Evolutionary conservation across 176 grass and related monocot genomes (phyloP), one percentile per base, ranked within the genome.

Genomic region (Carex pumila): DNA sequence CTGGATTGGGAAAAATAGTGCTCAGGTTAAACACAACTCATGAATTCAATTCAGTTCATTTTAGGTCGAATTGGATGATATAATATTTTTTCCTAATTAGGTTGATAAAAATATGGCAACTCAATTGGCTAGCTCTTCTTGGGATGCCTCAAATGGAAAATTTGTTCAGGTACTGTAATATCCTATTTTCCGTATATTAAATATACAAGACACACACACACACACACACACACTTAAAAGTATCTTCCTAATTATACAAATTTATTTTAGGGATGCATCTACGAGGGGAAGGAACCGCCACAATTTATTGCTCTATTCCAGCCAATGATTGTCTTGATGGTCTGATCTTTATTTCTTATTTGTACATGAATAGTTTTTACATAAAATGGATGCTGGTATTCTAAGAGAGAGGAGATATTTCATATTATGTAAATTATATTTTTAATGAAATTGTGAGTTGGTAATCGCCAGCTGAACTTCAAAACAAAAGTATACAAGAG

Each of bases 291-390:
- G 67, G 96, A 99, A 61, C 89, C 91, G 39, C 89, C 89, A 11
- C 96, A 95, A 81, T 99, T 98, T 92, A 76, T 95, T 72, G 86
- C 91, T 66, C 88, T 95, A 80, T 95, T 98, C 81, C 93, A 98
- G 45, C 93, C 92, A 64, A 92, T 99, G 96, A 80, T 99, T 87
- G 83, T 99, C 69, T 84, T 99, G 69, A 95, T 95, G 96, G 93
- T 98, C 84, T 81, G 63, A 5, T 58, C 58, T 21, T 18, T 18
- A 17, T 81, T 59, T 88, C 25, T 60, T 52, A 81, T 52, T 64
- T 85, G 14, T 31, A 62, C 15, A 72, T 72, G 10, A 41, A 72
- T 72, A 79, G 5, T 64, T 62, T 80, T 59, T 81, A 81, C 18
- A 25, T 25, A 41, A 81, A 63, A 43, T 53, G 9, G 21, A 80